Conservation (phyloP, 1,284 basidiomycete species). For the Gastroboletus turbinatus region DNA sequence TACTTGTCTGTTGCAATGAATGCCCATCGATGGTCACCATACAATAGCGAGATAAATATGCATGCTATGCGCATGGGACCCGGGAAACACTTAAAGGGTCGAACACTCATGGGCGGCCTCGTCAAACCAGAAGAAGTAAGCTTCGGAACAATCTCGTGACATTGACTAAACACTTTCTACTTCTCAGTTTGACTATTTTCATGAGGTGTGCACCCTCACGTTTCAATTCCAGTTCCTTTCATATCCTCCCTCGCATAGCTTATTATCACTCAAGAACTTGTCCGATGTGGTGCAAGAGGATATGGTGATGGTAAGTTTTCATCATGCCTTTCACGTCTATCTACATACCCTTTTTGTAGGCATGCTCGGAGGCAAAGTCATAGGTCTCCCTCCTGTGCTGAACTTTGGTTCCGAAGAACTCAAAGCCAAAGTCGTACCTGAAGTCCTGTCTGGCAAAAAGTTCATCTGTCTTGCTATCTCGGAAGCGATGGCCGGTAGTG, state of each 20-base stretch:
- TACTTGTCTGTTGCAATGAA: neutral
- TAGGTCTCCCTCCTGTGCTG: slow-evolving; percentile 78
- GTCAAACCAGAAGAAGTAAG: slow-evolving; percentile 83
- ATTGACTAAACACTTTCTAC: neutral
- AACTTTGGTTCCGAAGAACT: slow-evolving; percentile 83
- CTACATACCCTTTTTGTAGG: slow-evolving; percentile 38
- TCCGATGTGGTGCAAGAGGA: slow-evolving; percentile 72
- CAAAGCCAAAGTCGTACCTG: slow-evolving; percentile 77
- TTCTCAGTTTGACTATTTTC: slow-evolving; percentile 76
- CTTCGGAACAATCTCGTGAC: slow-evolving; percentile 10
- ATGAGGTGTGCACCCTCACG: slow-evolving; percentile 50
- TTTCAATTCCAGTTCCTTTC: slow-evolving; percentile 1
- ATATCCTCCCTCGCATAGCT: slow-evolving; percentile 42
- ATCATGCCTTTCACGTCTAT: neutral
- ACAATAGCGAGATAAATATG: slow-evolving; percentile 59
- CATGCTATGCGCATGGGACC: slow-evolving; percentile 92
- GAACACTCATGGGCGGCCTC: slow-evolving; percentile 76
- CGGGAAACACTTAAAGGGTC: slow-evolving; percentile 81
- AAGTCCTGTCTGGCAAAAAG: slow-evolving; percentile 80
- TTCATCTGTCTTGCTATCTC: slow-evolving; percentile 83
- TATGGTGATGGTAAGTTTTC: slow-evolving; percentile 55
- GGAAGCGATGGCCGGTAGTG: slow-evolving; percentile 89
- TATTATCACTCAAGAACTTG: slow-evolving; percentile 87
- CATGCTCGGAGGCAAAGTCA: slow-evolving; percentile 72
- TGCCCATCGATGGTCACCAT: neutral